Percentiles rank a stretch among this genome's conserved stretches.
These are phyloP conservation scores for Yamadazyma paraphyllophila DNA, from an alignment of 805 yeast species.

Conservation along the genomic window DNA sequence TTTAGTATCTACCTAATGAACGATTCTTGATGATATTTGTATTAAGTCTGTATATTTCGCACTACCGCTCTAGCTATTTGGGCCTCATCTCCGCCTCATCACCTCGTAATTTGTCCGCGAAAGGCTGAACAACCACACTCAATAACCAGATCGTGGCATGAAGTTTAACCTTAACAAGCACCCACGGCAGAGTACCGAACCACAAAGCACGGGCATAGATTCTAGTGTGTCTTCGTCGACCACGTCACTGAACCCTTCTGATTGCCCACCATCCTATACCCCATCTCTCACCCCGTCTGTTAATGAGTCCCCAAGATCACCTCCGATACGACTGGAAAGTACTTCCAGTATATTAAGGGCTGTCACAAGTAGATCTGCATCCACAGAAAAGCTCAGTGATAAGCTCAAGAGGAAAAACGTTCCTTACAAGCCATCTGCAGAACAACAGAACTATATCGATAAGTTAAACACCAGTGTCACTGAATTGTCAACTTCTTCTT, in stretches of 20 bases:
- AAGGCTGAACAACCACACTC: too few relatives aligned
- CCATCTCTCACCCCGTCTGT: not conserved
- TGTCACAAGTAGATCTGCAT: not conserved
- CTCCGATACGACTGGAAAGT: slow-evolving; percentile 13
- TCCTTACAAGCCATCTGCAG: slow-evolving; percentile 35
- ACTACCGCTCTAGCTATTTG: too few relatives aligned
- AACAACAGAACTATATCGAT: slow-evolving; percentile 37
- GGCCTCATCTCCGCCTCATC: too few relatives aligned
- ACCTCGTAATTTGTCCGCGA: too few relatives aligned
- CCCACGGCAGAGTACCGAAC: too few relatives aligned
- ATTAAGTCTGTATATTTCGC: too few relatives aligned
- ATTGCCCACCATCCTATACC: slow-evolving; percentile 13
- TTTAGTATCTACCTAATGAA: not conserved
- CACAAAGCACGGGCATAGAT: too few relatives aligned
- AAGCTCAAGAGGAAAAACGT: slow-evolving; percentile 17
- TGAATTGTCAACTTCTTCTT: slow-evolving; percentile 22
- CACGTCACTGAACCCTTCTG: not conserved
- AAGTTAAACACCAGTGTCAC: slow-evolving; percentile 16
- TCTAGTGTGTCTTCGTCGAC: not conserved
- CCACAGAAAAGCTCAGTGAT: not conserved
- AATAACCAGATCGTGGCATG: too few relatives aligned
- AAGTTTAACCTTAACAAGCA: too few relatives aligned
- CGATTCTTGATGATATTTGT: too few relatives aligned
- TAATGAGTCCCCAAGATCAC: not conserved
- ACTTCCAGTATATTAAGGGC: slow-evolving; percentile 11